Base-by-base conservation (phyloP, 768 basidiomycete genomes). In the Lyophyllum shimeji region DNA sequence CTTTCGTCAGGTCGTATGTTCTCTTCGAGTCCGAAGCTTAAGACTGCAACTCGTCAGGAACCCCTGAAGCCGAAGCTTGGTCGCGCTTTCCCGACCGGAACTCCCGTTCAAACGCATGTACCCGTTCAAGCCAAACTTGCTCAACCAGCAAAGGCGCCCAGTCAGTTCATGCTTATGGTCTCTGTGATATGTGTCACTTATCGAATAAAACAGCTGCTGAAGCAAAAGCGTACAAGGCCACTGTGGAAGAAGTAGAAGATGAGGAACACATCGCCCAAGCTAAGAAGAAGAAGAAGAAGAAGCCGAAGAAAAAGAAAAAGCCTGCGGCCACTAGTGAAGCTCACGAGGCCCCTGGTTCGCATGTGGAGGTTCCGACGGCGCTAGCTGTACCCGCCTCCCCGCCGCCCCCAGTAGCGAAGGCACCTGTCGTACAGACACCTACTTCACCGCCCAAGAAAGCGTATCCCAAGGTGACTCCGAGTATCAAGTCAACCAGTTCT, bases 211-310 rank as follows among this genome's bases (percentile, higher is more conserved):
- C 47, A 60, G 54, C 60, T n/a, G 46, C n/a, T 12, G 37, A 59
- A 46, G 43, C 65, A 47, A 72, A 67, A 61, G 75, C 69, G 57
- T 72, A 71, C 48, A 77, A 74, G 63, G 75, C 80, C 13, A 87
- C 86, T 0, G 77, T 87, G 8, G 89, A 90, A 63, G 88, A 92
- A 40, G 85, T 82, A 0, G 86, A 88, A 48, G 90, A 90, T 47
- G 88, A 87, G 64, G 86, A 83, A 31, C 80, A 78, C 3, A 71
- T 68, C 0, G 52, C 64, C 25, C 46, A 66, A 0, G 62, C 73
- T 1, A 89, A 90, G 65, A 65, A 90, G 2, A 71, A 76, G 62
- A 66, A 89, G 70, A 86, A 86, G 68, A 87, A 87, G 71, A 89
- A 88, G 62, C 72, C 80, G 20, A 90, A 87, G 75, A 91, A 89